Evolutionary conservation across 768 basidiomycete species (phyloP).

Genomic region (Gelatoporia subvermispora): DNA sequence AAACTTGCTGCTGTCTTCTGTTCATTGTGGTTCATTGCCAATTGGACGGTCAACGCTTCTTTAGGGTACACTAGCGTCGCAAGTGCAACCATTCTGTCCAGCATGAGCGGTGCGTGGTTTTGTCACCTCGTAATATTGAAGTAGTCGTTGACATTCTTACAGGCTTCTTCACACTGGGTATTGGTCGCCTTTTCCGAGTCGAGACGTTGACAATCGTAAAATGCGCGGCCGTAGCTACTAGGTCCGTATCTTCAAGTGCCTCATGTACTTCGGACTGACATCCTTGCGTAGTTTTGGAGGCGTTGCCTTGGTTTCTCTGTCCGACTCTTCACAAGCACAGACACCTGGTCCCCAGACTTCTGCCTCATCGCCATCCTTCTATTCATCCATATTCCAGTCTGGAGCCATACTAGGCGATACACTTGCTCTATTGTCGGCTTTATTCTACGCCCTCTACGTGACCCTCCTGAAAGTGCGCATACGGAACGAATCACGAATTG

Average conservation of each 20-base stretch:
- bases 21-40: conserved; percentile 90
- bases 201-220: conserved; percentile 74
- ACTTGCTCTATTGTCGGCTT: conserved; percentile 80
- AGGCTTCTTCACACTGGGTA: conserved; percentile 91
- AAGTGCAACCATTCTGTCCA: conserved; percentile 84
- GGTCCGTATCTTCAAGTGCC: conserved; percentile 40
- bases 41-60: conserved; percentile 84
- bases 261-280: background rate
- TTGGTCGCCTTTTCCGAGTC: conserved; percentile 79
- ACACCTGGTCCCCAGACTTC: conserved; percentile 3
- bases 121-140: background rate
- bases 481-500: conserved; percentile 71
- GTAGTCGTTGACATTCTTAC: background rate
- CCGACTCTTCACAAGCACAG: conserved; percentile 53
- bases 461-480: conserved; percentile 87
- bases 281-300: conserved; percentile 59
- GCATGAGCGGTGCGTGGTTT: conserved; percentile 68
- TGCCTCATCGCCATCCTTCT: conserved; percentile 10
- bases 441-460: conserved; percentile 87
- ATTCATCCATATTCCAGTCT: conserved; percentile 21
- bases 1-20: conserved; percentile 77
- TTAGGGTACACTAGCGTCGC: conserved; percentile 91
- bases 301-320: conserved; percentile 82
- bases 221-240: conserved; percentile 69
- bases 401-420: conserved; percentile 67